A percentile compares a stretch with the other conserved stretches of the same genome.
Conservation (phyloP, 140 eudicot species). For the Senecio squalidus region DNA sequence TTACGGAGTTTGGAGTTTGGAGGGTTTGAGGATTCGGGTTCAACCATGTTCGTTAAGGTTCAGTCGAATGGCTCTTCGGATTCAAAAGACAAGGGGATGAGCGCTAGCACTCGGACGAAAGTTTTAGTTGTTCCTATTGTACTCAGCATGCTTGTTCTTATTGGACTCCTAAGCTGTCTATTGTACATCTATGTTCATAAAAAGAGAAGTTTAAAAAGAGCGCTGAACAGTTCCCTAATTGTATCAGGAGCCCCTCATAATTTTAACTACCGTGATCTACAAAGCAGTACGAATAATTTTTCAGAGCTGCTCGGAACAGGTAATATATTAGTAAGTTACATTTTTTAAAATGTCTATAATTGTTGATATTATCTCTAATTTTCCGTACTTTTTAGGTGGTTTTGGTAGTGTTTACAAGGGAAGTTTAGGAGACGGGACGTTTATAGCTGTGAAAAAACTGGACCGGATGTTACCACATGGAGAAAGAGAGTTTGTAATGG, state of each 20-base stretch:
- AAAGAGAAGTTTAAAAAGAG: constrained; percentile 53
- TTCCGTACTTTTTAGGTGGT: constrained; percentile 55
- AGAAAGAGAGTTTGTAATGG: constrained; percentile 78
- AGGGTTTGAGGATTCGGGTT: constrained; percentile 79
- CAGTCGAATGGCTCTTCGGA: constrained; percentile 38
- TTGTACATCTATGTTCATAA: constrained; percentile 53
- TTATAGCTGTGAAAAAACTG: constrained; percentile 88
- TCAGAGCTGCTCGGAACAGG: constrained; percentile 81
- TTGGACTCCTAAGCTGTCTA: constrained; percentile 52
- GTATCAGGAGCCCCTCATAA: constrained; percentile 75
- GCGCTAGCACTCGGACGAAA: constrained; percentile 35
- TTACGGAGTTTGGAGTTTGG: constrained; percentile 70
- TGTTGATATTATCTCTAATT: neutral
- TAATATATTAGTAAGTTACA: constrained; percentile 5
- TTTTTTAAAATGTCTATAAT: neutral
- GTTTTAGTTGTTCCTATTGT: constrained; percentile 81
- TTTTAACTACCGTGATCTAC: constrained; percentile 74
- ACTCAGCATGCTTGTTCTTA: constrained; percentile 56
- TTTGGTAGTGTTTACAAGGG: constrained; percentile 98
- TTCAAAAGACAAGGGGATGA: constrained; percentile 29
- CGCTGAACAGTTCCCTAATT: constrained; percentile 50
- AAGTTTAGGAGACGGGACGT: constrained; percentile 64
- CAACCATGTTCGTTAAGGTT: constrained; percentile 87
- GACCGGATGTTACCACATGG: constrained; percentile 89
- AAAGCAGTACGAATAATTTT: constrained; percentile 55